A percentile compares a stretch with the other conserved stretches of the same genome.
These are phyloP conservation scores for Xylariales sp. DNA, from an alignment of 2,329 filamentous ascomycete species.

Conservation along the genomic window DNA sequence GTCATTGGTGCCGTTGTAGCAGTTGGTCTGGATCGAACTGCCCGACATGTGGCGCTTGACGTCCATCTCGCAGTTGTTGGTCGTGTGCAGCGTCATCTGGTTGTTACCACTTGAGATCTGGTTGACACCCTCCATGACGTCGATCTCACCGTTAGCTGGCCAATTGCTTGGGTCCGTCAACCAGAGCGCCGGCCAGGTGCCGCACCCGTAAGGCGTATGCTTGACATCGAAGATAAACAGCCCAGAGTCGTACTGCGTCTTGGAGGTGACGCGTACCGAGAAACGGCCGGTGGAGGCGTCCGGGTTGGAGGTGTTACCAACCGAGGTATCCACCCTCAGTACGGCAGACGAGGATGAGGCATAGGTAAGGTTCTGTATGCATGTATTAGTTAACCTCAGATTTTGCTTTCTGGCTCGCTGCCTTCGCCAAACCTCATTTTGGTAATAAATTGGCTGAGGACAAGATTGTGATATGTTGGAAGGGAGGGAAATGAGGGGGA, in stretches of 20 bases:
- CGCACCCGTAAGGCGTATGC: slow-evolving; percentile 60
- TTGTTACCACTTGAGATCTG: slow-evolving; percentile 52
- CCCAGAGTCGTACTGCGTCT: slow-evolving; percentile 53
- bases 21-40: slow-evolving; percentile 34
- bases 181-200: slow-evolving; percentile 64
- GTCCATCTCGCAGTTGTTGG: slow-evolving; percentile 43
- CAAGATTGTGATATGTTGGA: too few species aligned
- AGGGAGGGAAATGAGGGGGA: too few species aligned
- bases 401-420: too few species aligned
- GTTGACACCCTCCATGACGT: slow-evolving; percentile 58
- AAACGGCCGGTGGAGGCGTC: slow-evolving; percentile 56
- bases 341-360: slow-evolving; percentile 49
- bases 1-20: slow-evolving; percentile 43
- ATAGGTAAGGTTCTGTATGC: slow-evolving; percentile 56
- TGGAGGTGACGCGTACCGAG: slow-evolving; percentile 60
- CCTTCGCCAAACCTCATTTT: too few species aligned
- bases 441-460: too few species aligned
- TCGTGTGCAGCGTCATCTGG: slow-evolving; percentile 57
- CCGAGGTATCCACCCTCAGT: slow-evolving; percentile 56
- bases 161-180: slow-evolving; percentile 56
- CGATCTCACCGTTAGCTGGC: slow-evolving; percentile 62
- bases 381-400: slow-evolving; percentile 6
- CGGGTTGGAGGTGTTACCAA: slow-evolving; percentile 40
- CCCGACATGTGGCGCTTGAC: slow-evolving; percentile 53
- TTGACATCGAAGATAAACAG: slow-evolving; percentile 66